These are phyloP conservation scores for Globisporangium splendens DNA, from an alignment of 352 stramenopile species.

Conservation along the genomic window DNA sequence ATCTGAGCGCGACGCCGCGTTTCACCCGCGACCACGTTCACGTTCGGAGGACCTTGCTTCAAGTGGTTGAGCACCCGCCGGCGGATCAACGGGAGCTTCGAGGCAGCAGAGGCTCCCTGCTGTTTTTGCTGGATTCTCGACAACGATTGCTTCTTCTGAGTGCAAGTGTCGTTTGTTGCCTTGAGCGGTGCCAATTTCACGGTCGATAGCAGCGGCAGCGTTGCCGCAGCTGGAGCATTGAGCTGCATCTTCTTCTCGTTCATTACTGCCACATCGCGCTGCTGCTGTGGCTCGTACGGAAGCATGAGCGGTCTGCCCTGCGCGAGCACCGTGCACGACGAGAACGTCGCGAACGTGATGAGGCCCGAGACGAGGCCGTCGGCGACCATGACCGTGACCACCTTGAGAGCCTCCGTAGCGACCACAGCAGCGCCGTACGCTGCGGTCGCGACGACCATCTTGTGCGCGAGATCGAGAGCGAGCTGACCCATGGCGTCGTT, in stretches of 20 bases:
- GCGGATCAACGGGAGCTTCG: conserved; percentile 24
- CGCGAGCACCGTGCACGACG: conserved; percentile 35
- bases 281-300: conserved; percentile 6
- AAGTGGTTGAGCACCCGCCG: conserved; percentile 43
- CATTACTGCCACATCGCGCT: neutral
- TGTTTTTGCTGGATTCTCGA: conserved; percentile 2
- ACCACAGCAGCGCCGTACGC: conserved; percentile 13
- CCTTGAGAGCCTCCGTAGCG: conserved; percentile 6
- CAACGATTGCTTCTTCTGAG: neutral
- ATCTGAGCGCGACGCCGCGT: conserved; percentile 52
- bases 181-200: conserved; percentile 14
- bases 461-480: conserved; percentile 19
- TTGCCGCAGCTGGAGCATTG: conserved; percentile 5
- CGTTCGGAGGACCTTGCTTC: conserved; percentile 29
- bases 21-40: conserved; percentile 58
- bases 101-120: neutral
- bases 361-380: conserved; percentile 28
- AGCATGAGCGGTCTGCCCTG: conserved; percentile 15
- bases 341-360: conserved; percentile 55
- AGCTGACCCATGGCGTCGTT: conserved; percentile 20
- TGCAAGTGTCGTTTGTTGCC: neutral
- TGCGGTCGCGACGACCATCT: conserved; percentile 15
- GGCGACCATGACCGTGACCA: conserved; percentile 30
- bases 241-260: conserved; percentile 5
- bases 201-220: conserved; percentile 25